Percentiles rank a stretch among this genome's conserved stretches.
Evolutionary conservation across 768 basidiomycete genomes (phyloP).

Genomic region (Boletus subcaerulescens): DNA sequence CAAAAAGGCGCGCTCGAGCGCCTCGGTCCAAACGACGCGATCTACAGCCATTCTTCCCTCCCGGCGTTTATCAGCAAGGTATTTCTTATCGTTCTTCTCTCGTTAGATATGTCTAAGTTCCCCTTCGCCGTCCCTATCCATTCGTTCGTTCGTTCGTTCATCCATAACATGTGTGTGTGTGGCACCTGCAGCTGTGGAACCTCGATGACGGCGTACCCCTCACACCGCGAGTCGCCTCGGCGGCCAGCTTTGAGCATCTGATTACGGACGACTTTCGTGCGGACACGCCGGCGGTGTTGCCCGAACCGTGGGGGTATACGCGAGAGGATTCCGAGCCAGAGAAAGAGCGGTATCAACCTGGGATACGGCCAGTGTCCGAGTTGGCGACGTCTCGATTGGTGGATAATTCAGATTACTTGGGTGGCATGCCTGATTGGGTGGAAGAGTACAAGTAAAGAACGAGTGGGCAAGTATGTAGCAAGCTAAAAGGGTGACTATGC

Average conservation of each 20-base stretch:
- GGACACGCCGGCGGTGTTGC: slow-evolving; percentile 13
- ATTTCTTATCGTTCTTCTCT: no score
- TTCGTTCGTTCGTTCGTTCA: background rate
- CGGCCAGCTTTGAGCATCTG: slow-evolving; percentile 24
- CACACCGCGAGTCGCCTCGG: slow-evolving; percentile 19
- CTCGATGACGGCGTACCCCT: slow-evolving; percentile 21
- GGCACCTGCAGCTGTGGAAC: slow-evolving; percentile 19
- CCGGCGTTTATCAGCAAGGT: slow-evolving; percentile 23
- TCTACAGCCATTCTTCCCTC: slow-evolving; percentile 25
- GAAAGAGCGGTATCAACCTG: background rate
- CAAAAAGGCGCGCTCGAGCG: slow-evolving; percentile 18
- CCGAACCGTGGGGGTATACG: slow-evolving; percentile 21
- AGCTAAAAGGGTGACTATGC: no score
- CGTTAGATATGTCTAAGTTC: background rate
- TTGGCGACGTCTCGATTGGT: background rate
- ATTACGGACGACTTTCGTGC: slow-evolving; percentile 20
- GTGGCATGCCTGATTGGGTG: background rate
- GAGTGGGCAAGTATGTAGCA: background rate
- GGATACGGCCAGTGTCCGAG: background rate
- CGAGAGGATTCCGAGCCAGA: background rate
- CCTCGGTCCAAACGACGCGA: background rate
- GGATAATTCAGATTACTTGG: background rate
- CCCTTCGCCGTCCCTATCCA: background rate
- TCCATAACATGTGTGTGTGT: background rate
- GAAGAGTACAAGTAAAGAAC: background rate